phyloP scores from a whole-genome alignment of 257 asterid genomes.

The Solanum sejunctum region DNA sequence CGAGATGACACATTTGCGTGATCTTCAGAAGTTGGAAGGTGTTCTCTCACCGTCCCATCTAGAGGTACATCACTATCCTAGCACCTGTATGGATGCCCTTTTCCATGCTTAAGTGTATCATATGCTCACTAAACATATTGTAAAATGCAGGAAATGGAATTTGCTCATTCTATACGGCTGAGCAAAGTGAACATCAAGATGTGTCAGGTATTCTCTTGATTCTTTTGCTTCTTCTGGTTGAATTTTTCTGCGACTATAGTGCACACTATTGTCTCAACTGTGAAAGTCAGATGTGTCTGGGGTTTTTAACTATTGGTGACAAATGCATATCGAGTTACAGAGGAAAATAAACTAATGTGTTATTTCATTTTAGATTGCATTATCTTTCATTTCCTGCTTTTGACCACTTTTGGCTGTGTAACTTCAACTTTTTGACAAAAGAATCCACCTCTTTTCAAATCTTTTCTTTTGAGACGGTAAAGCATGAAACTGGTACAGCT shows the following conservation, averaged over 20 bases:
- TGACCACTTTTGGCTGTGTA: not conserved
- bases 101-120: not conserved
- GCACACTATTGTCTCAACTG: not conserved
- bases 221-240: not conserved
- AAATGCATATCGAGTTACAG: not conserved
- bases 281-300: not conserved
- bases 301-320: not conserved
- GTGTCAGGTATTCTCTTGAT: constrained; percentile 51
- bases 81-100: not conserved
- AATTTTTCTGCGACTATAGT: not conserved
- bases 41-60: constrained; percentile 96
- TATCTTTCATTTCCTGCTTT: not conserved
- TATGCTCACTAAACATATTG: constrained; percentile 1
- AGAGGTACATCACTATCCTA: constrained; percentile 28
- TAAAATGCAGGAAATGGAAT: constrained; percentile 77
- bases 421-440: not conserved
- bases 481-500: not conserved
- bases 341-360: not conserved
- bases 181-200: constrained; percentile 87
- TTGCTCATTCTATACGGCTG: constrained; percentile 82
- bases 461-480: not conserved
- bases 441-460: not conserved
- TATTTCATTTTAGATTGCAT: not conserved
- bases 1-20: constrained; percentile 83
- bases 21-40: constrained; percentile 86